Base-by-base conservation (phyloP, 2,329 filamentous ascomycete species). In the Neofusicoccum laricinum region DNA sequence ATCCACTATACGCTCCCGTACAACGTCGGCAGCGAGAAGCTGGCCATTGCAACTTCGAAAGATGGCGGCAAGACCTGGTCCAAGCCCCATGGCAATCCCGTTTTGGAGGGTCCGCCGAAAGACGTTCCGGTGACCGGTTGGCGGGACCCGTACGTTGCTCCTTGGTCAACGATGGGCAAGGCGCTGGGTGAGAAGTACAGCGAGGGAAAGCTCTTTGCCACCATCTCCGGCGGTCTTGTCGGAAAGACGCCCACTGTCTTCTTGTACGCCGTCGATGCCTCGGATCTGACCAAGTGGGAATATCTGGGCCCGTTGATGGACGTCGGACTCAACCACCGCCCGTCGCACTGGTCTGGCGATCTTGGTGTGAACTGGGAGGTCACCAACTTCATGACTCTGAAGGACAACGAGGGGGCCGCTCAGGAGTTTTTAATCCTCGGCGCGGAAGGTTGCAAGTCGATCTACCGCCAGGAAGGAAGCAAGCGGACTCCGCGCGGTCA, bases 331-430 rank as follows among this genome's bases (percentile, higher is more conserved):
- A 79, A 79, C 25, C 74, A 76, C 32, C 71, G 71, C 5, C 70
- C 77, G 0, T 79, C 80, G 0, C 71, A 74, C 51, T 85, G 83
- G 82, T 79, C 77, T 0, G 80, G 82, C 2, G 81, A 84, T 49
- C 74, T 82, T 11, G 83, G 82, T 0, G 73, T 79, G 10, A 85
- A 85, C 59, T 84, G 82, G 81, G 82, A 85, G 66, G 80, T 80
- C 10, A 78, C 76, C 21, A 84, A 82, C 67, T 77, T 84, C 50
- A 71, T 80, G 67, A 80, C 78, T 0, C 71, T 84, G 15, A 12
- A 25, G 21, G 68, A 65, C 12, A 15, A 72, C 1, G 69, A 74
- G 8, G 67, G 68, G 2, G 65, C 63, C 1, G 71, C 71, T 11
- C 57, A 61, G 32, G 73, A 81, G 36, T 81, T 84, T 58, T 66